Evolutionary conservation across 805 yeast species (phyloP), one percentile per base, ranked within the genome.

Genomic region (Myxozyma kluyveri): DNA sequence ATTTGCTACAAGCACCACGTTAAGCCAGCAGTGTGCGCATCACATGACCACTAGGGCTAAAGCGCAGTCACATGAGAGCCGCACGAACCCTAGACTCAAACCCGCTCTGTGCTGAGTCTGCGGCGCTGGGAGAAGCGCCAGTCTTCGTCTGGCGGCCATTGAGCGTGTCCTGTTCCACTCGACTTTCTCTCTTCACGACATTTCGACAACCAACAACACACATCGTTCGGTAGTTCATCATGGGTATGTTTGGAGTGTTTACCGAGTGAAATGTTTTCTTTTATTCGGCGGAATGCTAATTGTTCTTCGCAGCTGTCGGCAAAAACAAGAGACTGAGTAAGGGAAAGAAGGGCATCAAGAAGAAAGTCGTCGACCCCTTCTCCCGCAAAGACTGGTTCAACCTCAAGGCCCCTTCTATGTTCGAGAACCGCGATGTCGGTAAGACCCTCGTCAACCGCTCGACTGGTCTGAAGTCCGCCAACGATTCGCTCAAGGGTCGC

Each of bases 321-420:
- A 86, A 86, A 81, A 86, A 86, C 76, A 86, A 86, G 84, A 79
- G 85, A 75, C 76, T 81, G 72, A 76, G 81, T 76, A 83, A 83
- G 81, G 86, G 91, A 81, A 81, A 86, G 88, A 91, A 91, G 80
- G 97, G 98, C 73, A 80, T 88, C 77, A 91, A 91, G 95, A 93
- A 91, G 95, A 91, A 85, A 85, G 93, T 87, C 74, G 95, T 89
- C 67, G 99, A 91, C 83, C 98, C 98, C 74, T 91, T 91, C 93
- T 82, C 96, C 84, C 89, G 90, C 79, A 91, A 91, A 81, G 98
- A 90, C 71, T 91, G 98, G 98, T 56, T 52, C 52, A 56, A 39
- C 40, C 41, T 56, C 45, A 56, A 56, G 58, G 98, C 98, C 65
- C 98, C 98, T 72, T 84, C 97, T 70, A 89, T 96, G 69, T 91